Percentiles rank a stretch among this genome's conserved stretches.
Conservation (phyloP, 176 grass and related monocot genomes). For the Aechmea fasciata region DNA sequence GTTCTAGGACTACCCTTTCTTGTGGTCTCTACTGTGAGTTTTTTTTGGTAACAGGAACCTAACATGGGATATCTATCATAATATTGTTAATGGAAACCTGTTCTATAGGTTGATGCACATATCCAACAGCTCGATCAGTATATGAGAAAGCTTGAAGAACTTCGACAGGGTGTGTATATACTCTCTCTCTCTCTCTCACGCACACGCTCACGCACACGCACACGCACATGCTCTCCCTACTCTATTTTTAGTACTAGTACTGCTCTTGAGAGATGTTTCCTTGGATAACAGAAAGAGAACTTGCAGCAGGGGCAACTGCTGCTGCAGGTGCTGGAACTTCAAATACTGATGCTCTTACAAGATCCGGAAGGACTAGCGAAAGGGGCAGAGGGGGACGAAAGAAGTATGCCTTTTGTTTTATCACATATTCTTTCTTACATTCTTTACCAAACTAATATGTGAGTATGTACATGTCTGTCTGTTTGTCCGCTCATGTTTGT, state of each 20-base stretch:
- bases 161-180: conserved; percentile 51
- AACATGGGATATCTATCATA: neutral
- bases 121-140: conserved; percentile 95
- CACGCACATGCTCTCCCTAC: neutral
- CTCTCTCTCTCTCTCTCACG: neutral
- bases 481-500: no score
- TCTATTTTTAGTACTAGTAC: neutral
- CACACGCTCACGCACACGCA: no score
- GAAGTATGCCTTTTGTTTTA: conserved; percentile 46
- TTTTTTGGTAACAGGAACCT: neutral
- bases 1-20: neutral
- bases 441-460: conserved; percentile 12
- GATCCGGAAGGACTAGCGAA: conserved; percentile 54
- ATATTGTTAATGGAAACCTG: conserved; percentile 13
- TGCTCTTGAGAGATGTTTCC: no score
- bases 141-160: conserved; percentile 91
- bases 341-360: conserved; percentile 28
- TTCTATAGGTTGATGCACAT: conserved; percentile 85
- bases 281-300: neutral
- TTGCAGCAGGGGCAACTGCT: neutral
- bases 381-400: conserved; percentile 91
- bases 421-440: neutral
- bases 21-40: neutral
- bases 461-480: no score
- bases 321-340: conserved; percentile 23